Evolutionary conservation across 306 rosid genomes (phyloP).

Genomic region (Vachellia collinsii): DNA sequence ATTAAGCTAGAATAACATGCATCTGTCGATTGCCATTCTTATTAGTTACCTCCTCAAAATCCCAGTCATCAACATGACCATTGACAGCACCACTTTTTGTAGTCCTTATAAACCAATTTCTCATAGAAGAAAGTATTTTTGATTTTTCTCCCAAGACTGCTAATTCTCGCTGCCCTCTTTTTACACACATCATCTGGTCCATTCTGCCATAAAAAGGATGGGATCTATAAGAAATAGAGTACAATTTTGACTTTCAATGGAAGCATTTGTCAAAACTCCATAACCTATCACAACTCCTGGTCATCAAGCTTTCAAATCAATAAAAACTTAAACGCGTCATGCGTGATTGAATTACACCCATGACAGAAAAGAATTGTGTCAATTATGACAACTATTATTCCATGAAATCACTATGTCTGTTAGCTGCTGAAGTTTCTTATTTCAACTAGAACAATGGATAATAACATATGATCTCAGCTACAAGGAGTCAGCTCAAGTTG

Average conservation of each 20-base stretch:
- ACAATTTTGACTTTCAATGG: conserved; percentile 35
- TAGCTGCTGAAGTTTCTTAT: conserved; percentile 14
- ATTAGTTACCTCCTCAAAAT: conserved; percentile 83
- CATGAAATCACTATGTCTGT: conserved; percentile 10
- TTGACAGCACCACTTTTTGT: conserved; percentile 61
- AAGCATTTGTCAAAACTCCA: conserved; percentile 33
- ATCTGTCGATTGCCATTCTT: conserved; percentile 19
- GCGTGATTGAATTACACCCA: conserved; percentile 3
- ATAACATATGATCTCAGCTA: conserved; percentile 2
- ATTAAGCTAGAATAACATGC: conserved; percentile 10
- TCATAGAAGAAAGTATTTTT: conserved; percentile 79
- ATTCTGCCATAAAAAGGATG: conserved; percentile 60
- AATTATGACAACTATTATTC: conserved; percentile 12
- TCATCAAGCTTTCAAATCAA: conserved; percentile 7
- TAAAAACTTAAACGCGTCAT: conserved; percentile 12
- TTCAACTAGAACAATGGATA: conserved; percentile 16
- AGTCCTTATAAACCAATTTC: conserved; percentile 83
- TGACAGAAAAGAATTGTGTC: conserved; percentile 25
- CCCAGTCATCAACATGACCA: conserved; percentile 63
- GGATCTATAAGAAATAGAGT: conserved; percentile 24
- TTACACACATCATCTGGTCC: conserved; percentile 98
- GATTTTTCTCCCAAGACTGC: conserved; percentile 87
- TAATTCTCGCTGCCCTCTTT: conserved; percentile 97
- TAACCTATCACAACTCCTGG: background rate
- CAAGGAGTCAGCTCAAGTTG: background rate